These are phyloP conservation scores for Reutealis trisperma DNA, from an alignment of 345 rosid species.

Conservation along the genomic window DNA sequence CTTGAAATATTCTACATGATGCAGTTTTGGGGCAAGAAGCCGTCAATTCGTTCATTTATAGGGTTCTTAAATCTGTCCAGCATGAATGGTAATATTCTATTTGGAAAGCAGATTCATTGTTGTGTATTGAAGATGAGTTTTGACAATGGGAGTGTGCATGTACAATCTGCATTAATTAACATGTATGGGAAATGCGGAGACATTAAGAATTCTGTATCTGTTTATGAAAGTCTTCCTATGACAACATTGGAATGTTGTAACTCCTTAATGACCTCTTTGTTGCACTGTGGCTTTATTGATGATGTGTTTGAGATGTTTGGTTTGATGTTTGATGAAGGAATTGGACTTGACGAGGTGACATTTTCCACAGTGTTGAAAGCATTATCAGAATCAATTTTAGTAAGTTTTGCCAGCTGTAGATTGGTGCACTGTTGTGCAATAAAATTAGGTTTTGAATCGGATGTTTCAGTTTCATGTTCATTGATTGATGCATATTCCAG, in stretches of 20 bases:
- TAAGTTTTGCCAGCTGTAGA: conserved; percentile 41
- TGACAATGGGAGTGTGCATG: conserved; percentile 39
- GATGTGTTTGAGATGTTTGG: conserved; percentile 70
- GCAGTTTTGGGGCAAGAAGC: conserved; percentile 71
- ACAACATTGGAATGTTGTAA: conserved; percentile 59
- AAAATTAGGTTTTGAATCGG: conserved; percentile 55
- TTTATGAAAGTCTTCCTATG: conserved; percentile 40
- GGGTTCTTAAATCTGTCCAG: conserved; percentile 64
- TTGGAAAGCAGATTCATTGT: conserved; percentile 73
- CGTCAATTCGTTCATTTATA: conserved; percentile 58
- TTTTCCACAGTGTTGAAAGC: conserved; percentile 67
- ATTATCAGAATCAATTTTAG: conserved; percentile 43
- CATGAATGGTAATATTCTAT: conserved; percentile 36
- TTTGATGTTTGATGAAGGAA: conserved; percentile 72
- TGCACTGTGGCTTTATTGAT: conserved; percentile 52
- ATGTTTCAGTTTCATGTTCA: conserved; percentile 69
- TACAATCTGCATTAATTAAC: conserved; percentile 68
- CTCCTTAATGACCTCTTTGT: conserved; percentile 66
- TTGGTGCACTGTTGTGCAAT: conserved; percentile 62
- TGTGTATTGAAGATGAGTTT: conserved; percentile 62
- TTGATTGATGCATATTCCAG: conserved; percentile 68
- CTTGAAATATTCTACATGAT: conserved; percentile 55
- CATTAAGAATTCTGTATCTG: conserved; percentile 50
- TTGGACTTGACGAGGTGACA: conserved; percentile 66
- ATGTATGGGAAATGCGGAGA: conserved; percentile 81